A percentile compares a stretch with the other conserved stretches of the same genome.
Conservation (phyloP, 495 filamentous ascomycete species). For the Annulohypoxylon moriforme region DNA sequence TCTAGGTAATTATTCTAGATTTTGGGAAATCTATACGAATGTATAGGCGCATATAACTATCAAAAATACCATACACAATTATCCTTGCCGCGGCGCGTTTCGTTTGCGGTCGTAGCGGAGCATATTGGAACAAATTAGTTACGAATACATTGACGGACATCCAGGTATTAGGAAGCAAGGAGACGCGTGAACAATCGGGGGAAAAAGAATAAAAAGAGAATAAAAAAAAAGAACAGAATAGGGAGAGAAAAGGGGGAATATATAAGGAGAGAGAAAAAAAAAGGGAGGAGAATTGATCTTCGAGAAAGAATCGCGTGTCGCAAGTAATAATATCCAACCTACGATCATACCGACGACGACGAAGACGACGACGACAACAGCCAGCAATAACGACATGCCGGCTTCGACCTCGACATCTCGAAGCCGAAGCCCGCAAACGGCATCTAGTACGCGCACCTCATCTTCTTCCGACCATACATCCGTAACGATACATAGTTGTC, state of each 20-base stretch:
- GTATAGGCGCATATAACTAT: background rate
- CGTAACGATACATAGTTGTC: conserved; percentile 31
- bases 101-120: background rate
- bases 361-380: conserved; percentile 7
- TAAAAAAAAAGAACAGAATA: background rate
- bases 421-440: conserved; percentile 42
- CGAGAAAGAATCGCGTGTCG: conserved; percentile 17
- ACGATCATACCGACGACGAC: too few relatives aligned
- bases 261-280: background rate
- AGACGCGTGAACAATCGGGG: background rate
- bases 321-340: background rate
- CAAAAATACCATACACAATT: background rate
- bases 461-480: conserved; percentile 31
- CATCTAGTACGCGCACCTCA: conserved; percentile 31
- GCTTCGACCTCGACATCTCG: conserved; percentile 39
- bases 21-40: background rate
- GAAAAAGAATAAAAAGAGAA: background rate
- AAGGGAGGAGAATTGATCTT: background rate
- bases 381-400: conserved; percentile 24
- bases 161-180: background rate
- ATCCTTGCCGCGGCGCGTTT: background rate
- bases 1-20: background rate
- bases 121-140: background rate
- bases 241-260: background rate
- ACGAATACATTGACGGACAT: background rate